Evolutionary conservation across 345 rosid species (phyloP).

Genomic region (Aquilaria sinensis): DNA sequence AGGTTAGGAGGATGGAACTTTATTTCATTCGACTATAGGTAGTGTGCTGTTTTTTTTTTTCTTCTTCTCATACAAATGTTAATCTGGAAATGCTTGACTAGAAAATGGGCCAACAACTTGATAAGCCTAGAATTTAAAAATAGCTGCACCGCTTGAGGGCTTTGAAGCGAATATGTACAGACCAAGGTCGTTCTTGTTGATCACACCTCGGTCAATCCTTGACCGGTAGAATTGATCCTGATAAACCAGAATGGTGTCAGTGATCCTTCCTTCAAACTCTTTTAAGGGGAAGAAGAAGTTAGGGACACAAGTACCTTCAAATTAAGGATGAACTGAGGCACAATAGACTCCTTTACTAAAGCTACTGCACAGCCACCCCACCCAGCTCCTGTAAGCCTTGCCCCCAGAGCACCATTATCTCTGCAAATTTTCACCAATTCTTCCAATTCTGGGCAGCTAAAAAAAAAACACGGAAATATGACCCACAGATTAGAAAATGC

Average conservation of each 20-base stretch:
- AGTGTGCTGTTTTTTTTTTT: neutral
- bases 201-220: constrained; percentile 66
- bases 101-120: neutral
- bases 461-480: constrained; percentile 1
- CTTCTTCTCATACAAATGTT: neutral
- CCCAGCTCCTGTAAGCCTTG: constrained; percentile 97
- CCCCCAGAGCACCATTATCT: constrained; percentile 80
- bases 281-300: neutral
- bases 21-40: neutral
- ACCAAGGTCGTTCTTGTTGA: constrained; percentile 64
- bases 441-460: constrained; percentile 94
- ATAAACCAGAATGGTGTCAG: neutral
- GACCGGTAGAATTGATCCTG: constrained; percentile 83
- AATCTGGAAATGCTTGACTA: neutral
- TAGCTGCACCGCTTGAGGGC: constrained; percentile 98
- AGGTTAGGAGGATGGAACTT: neutral
- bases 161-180: constrained; percentile 91
- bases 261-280: neutral
- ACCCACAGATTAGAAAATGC: constrained; percentile 4
- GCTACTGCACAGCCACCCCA: constrained; percentile 99
- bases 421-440: constrained; percentile 69
- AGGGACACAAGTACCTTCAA: constrained; percentile 44
- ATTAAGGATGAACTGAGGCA: constrained; percentile 77
- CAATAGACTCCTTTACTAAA: constrained; percentile 69
- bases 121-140: constrained; percentile 52